Percentiles rank a stretch among this genome's conserved stretches.
Evolutionary conservation across 2,329 filamentous ascomycete species (phyloP).

Genomic region (Exophiala xenobiotica): DNA sequence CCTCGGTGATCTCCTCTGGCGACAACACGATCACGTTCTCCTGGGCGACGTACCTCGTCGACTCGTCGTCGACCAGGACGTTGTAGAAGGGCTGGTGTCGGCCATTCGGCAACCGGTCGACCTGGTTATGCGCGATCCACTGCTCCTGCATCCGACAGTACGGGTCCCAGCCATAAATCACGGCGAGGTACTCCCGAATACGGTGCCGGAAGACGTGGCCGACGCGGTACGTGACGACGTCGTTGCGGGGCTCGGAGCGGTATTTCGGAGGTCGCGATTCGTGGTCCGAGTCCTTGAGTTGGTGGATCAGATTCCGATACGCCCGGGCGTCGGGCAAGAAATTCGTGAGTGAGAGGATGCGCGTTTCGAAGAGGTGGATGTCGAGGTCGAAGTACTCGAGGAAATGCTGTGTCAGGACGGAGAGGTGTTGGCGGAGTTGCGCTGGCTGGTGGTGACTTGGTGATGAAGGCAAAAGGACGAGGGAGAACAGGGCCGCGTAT

Average conservation of each 20-base stretch:
- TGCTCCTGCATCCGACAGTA: conserved; percentile 60
- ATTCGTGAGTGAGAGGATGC: conserved; percentile 63
- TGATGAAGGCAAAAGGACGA: conserved; percentile 54
- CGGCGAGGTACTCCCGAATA: conserved; percentile 73
- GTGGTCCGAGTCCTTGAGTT: conserved; percentile 57
- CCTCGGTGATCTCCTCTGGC: conserved; percentile 55
- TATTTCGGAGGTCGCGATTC: conserved; percentile 35
- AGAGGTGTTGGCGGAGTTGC: conserved; percentile 62
- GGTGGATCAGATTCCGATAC: conserved; percentile 48
- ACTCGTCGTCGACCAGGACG: conserved; percentile 72
- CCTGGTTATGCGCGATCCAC: conserved; percentile 65
- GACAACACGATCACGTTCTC: conserved; percentile 72
- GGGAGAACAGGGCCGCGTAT: conserved; percentile 74
- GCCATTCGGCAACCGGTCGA: conserved; percentile 60
- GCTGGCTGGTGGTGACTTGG: conserved; percentile 41
- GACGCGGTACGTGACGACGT: conserved; percentile 62
- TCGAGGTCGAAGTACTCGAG: conserved; percentile 69
- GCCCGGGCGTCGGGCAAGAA: conserved; percentile 53
- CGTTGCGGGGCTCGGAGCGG: conserved; percentile 31
- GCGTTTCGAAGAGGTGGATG: conserved; percentile 66
- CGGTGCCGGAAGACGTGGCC: conserved; percentile 83
- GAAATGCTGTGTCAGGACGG: conserved; percentile 64
- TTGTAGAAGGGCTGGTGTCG: conserved; percentile 76
- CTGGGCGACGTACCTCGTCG: conserved; percentile 72
- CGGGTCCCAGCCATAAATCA: conserved; percentile 84